These are phyloP conservation scores for Solanum virginianum DNA, from an alignment of 257 asterid species.

Conservation along the genomic window DNA sequence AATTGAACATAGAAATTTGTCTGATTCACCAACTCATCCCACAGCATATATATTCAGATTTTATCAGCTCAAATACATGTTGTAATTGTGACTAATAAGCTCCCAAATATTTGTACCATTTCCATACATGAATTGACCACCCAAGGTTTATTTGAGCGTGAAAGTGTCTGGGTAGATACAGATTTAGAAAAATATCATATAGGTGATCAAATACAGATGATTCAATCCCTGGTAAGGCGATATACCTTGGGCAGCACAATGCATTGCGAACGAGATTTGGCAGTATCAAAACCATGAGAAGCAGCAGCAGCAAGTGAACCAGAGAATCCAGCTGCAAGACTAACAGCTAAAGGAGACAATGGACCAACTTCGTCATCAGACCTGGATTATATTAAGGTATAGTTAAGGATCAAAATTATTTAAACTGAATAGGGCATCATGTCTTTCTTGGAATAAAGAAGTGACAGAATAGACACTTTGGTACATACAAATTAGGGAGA, in stretches of 20 bases:
- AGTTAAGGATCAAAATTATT: neutral
- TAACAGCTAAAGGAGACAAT: conserved; percentile 73
- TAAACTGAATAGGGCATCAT: neutral
- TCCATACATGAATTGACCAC: neutral
- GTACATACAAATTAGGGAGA: too few species aligned
- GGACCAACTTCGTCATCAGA: conserved; percentile 69
- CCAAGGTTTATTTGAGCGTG: neutral
- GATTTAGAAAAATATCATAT: neutral
- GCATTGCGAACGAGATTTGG: conserved; percentile 79
- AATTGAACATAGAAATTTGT: neutral
- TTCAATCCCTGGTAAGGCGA: neutral
- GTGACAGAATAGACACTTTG: neutral
- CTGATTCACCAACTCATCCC: neutral
- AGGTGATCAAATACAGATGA: neutral
- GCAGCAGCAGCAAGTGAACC: conserved; percentile 97
- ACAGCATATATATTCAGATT: neutral
- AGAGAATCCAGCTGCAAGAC: conserved; percentile 86
- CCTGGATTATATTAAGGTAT: conserved; percentile 19
- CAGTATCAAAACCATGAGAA: conserved; percentile 89
- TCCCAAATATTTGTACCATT: neutral
- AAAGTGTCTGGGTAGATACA: neutral
- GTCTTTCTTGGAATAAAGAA: neutral
- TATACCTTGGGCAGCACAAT: conserved; percentile 72
- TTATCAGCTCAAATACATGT: neutral
- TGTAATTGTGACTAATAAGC: neutral